These are phyloP conservation scores for Penicillium sp. DNA, from an alignment of 2,329 filamentous ascomycete species.

Conservation along the genomic window DNA sequence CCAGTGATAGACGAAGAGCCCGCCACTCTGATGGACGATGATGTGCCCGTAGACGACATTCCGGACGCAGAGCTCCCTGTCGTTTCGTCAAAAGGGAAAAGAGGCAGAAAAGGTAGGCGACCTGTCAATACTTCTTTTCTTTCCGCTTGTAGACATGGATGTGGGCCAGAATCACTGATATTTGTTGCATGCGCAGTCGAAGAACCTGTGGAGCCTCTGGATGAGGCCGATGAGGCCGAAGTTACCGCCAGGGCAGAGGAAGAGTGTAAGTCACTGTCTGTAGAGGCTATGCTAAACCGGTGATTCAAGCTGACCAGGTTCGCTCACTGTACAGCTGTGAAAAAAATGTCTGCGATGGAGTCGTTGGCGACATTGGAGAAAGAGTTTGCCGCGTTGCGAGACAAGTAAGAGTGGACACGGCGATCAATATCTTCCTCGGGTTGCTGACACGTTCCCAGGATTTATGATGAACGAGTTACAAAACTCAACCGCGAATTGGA, in stretches of 20 bases:
- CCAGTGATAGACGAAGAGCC: conserved; percentile 26
- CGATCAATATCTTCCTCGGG: not conserved
- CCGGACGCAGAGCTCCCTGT: conserved; percentile 28
- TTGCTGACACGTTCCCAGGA: conserved; percentile 44
- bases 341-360: conserved; percentile 73
- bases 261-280: conserved; percentile 39
- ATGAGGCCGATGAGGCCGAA: conserved; percentile 42
- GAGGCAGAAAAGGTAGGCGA: conserved; percentile 41
- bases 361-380: conserved; percentile 75
- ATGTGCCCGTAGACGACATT: conserved; percentile 27
- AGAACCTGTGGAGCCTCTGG: conserved; percentile 42
- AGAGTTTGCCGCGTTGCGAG: conserved; percentile 80
- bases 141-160: no score
- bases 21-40: conserved; percentile 26
- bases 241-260: conserved; percentile 47
- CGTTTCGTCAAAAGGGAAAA: conserved; percentile 32
- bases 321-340: conserved; percentile 55
- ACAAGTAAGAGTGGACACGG: conserved; percentile 38
- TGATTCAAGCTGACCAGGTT: conserved; percentile 1
- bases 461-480: conserved; percentile 82
- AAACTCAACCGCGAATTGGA: conserved; percentile 66
- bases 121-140: no score
- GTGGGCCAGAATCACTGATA: no score
- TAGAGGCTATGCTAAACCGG: not conserved
- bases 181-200: conserved; percentile 44